Evolutionary conservation across 1,139 yeast genomes (phyloP), one percentile per base, ranked within the genome.

Genomic region (Candida tetrigidarum): DNA sequence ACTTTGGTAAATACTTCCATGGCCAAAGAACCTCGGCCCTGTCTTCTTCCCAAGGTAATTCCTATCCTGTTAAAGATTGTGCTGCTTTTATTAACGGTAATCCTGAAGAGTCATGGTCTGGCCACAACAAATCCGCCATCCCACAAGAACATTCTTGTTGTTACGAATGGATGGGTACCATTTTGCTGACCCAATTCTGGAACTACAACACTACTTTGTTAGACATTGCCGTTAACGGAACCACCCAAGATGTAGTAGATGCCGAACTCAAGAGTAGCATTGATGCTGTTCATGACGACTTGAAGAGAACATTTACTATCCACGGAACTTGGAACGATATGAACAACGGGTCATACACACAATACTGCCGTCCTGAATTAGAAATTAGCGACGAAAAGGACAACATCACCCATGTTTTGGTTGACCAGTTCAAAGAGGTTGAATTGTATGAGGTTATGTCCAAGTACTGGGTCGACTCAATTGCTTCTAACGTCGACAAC

Each of bases 311-410:
- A 2, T 71, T 71, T 55, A 71, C 77, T 34, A 66, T 71, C 44
- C 77, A 71, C 49, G 76, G 76, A 0, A 63, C 71, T 44, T 71
- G 76, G 76, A 63, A 63, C 47, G 76, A 71, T 50, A 56, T 59
- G 47, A 70, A 75, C 52, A 63, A 70, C 48, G 74, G 75, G 7
- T 54, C 63, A 10, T 71, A 63, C 55, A 61, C 62, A 35, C 64
- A 57, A 48, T 61, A 57, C 53, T 71, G 76, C 55, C 55, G 61
- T 42, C 63, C 67, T 2, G 53, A 56, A 6, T 58, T 66, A 47
- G 72, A 66, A 50, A 57, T 70, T 40, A 49, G 54, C 28, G 58
- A 62, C 43, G 55, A 52, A 29, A 44, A 50, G n/a, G 67, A 64
- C 34, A 60, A 69, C 52, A 52, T 69, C 44, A 54, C 64, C 29